Evolutionary conservation across 371 early-diverging fungal species (phyloP), one percentile per base, ranked within the genome.

Genomic region (Blakeslea trispora): DNA sequence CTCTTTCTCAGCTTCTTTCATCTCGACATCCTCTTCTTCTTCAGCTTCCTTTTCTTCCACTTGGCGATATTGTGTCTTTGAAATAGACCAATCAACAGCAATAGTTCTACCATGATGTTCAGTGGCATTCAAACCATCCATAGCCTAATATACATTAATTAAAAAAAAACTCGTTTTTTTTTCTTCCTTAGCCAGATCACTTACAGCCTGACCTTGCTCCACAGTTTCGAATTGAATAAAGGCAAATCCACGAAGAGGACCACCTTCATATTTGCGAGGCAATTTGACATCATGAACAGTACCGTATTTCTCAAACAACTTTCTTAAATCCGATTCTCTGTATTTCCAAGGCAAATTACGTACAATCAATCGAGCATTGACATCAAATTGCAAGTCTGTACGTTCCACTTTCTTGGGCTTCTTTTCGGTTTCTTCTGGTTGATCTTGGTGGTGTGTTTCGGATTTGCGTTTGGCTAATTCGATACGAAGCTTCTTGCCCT

Each of bases 271-370:
- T 57, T 89, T 90, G 58, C 88, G 84, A 14, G 95, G 96, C 40
- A 96, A 63, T 22, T 76, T 79, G 32, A 91, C 79, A 18, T 83
- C 81, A 22, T 79, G 73, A 3, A 91, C 87, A 5, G 74, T 76
- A 39, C 91, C 92, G 54, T 77, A 70, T 8, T 73, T 69, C 34
- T 75, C 70, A 71, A 91, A 88, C 0, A 81, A 46, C 17, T 71
- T 68, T 43, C 74, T 70, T 17, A 91, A 64, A 42, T 89, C 86
- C 14, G 64, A 59, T 59, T 90, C 91, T 45, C 84, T 71, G 64
- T 81, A 78, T 66, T 79, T 88, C 87, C 92, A 96, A 6, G 95
- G 82, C 66, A 96, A 78, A 64, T 96, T 96, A 45, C 96, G 92
- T 23, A 96, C 82, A 62, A 96, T 95, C 45, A 96, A 75, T 34